Base-by-base conservation (phyloP, 2,329 filamentous ascomycete species). In the Penicillium crustosum region DNA sequence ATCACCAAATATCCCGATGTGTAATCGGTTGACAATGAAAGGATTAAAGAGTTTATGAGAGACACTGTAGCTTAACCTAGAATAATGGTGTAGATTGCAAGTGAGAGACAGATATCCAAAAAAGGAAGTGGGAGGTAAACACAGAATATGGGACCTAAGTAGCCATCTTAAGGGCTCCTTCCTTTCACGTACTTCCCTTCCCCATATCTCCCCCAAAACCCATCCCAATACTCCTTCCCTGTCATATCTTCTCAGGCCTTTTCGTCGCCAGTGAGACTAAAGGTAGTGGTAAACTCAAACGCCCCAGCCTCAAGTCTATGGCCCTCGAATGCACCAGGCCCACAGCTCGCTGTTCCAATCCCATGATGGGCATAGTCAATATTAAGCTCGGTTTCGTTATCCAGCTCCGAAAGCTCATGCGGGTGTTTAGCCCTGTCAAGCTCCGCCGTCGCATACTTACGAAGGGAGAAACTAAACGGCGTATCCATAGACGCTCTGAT, bases 341-440 rank as follows among this genome's bases (percentile, higher is more conserved):
- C 68, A 60, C 68, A 70, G 31, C 58, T 60, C 1, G 55, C 58
- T 4, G 67, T 72, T 3, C 72, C 72, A 3, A 74, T 50, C 2
- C 72, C 72, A 44, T 73, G 66, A 50, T 73, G 69, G 19, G 70
- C 68, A 47, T 66, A 64, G 50, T 74, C 72, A 10, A 74, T 53
- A 19, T 68, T 61, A 35, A 73, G 62, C 55, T 61, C 63, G 36
- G 58, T 65, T 33, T 65, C 59, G 27, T 61, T 61, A 19, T 60
- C 45, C 33, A 58, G 35, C 59, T 75, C 75, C 2, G 29, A 55
- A 53, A 91, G 71, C 68, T 90, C 86, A 62, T 83, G 79, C 0
- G 88, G 87, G 69, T 91, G 88, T 43, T 75, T 80, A 3, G 87
- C 86, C 2, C 77, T 77, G 47, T 86, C 81, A 29, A 90, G 72